Conservation (phyloP, 768 basidiomycete genomes). For the Gyrodon lividus region DNA sequence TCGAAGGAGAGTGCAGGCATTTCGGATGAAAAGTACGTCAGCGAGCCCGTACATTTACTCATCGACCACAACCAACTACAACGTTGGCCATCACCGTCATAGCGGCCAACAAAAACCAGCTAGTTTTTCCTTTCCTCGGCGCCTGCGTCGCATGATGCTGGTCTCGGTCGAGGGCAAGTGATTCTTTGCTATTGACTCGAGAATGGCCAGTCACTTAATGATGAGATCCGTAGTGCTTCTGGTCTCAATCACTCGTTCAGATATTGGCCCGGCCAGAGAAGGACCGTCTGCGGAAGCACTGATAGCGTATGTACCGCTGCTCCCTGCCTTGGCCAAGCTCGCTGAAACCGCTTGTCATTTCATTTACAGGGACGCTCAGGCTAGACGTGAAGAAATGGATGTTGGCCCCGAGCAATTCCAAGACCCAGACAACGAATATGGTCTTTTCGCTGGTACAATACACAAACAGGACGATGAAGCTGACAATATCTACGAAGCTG, state of each 20-base stretch:
- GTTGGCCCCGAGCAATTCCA: constrained; percentile 90
- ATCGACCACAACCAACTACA: not conserved
- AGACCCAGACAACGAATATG: constrained; percentile 97
- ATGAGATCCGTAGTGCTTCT: constrained; percentile 62
- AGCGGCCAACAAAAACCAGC: constrained; percentile 63
- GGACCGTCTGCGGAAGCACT: constrained; percentile 89
- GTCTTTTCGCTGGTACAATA: constrained; percentile 91
- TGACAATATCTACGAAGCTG: constrained; percentile 90
- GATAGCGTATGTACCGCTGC: constrained; percentile 64
- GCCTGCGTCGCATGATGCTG: constrained; percentile 96
- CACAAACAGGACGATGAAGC: constrained; percentile 99
- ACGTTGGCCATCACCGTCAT: constrained; percentile 24
- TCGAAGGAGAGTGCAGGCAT: too few species aligned
- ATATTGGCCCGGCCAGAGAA: constrained; percentile 97
- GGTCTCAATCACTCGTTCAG: constrained; percentile 98
- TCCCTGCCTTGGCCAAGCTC: not conserved
- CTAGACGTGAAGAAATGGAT: constrained; percentile 81
- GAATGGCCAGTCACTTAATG: constrained; percentile 6
- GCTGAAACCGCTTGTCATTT: constrained; percentile 2
- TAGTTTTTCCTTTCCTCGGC: constrained; percentile 85
- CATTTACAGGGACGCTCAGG: constrained; percentile 75
- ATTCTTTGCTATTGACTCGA: not conserved
- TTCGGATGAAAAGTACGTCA: too few species aligned
- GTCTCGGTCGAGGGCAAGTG: constrained; percentile 92
- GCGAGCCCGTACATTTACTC: not conserved